These are phyloP conservation scores for Ustilago trichophora DNA, from an alignment of 1,284 basidiomycete species.

Conservation along the genomic window DNA sequence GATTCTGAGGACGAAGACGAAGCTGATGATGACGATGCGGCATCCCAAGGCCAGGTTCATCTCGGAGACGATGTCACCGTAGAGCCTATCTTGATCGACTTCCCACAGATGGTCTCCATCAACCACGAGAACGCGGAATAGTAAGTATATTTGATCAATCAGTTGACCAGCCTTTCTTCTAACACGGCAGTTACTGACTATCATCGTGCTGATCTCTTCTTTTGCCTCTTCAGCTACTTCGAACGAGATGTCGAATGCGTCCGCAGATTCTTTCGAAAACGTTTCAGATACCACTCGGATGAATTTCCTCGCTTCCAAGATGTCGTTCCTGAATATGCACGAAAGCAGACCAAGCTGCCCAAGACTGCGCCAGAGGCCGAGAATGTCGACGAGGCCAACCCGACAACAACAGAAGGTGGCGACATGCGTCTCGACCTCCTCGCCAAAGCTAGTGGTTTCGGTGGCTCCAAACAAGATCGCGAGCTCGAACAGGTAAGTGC, in stretches of 20 bases:
- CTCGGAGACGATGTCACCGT: constrained; percentile 78
- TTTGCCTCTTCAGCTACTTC: too few relatives aligned
- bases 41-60: constrained; percentile 73
- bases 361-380: constrained; percentile 15
- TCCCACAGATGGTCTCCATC: constrained; percentile 99
- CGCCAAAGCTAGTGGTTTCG: constrained; percentile 60
- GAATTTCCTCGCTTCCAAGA: constrained; percentile 74
- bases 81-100: constrained; percentile 94
- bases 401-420: not conserved
- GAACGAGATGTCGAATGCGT: constrained; percentile 98
- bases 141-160: too few relatives aligned
- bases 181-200: too few relatives aligned
- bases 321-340: constrained; percentile 40
- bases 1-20: constrained; percentile 41
- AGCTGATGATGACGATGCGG: constrained; percentile 70
- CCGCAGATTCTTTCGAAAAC: constrained; percentile 86
- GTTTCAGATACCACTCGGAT: constrained; percentile 90
- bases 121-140: constrained; percentile 96
- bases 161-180: too few relatives aligned
- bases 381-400: not conserved
- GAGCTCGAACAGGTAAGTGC: constrained; percentile 55
- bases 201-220: too few relatives aligned
- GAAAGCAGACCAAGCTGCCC: constrained; percentile 28
- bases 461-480: constrained; percentile 47
- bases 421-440: constrained; percentile 54